These are phyloP conservation scores for Phytophthora cactorum DNA, from an alignment of 352 stramenopile species.

Conservation along the genomic window DNA sequence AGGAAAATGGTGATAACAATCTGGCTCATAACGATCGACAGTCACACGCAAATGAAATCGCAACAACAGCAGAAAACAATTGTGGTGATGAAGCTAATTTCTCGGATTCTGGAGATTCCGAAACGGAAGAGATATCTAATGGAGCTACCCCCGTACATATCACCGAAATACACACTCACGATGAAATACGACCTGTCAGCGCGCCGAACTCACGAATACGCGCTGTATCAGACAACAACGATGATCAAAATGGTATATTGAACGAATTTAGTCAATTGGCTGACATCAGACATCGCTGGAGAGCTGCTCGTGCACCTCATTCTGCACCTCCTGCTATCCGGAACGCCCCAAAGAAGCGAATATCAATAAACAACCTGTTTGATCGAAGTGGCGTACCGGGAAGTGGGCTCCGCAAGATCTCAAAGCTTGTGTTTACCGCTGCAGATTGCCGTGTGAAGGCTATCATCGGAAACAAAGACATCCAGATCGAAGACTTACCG, in stretches of 20 bases:
- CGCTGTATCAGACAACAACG: constrained; percentile 9
- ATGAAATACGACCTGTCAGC: constrained; percentile 21
- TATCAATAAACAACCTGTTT: constrained; percentile 39
- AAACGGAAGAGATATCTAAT: not conserved
- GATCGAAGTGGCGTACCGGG: constrained; percentile 40
- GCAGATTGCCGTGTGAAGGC: constrained; percentile 66
- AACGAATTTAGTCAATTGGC: not conserved
- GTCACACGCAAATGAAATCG: constrained; percentile 4
- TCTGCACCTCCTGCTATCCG: constrained; percentile 36
- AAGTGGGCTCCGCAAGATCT: constrained; percentile 47
- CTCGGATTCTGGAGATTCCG: constrained; percentile 8
- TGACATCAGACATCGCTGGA: constrained; percentile 19
- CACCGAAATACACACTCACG: not conserved
- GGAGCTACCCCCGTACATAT: not conserved
- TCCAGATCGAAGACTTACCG: constrained; percentile 46
- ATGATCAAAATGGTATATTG: constrained; percentile 10
- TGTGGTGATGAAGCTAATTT: not conserved
- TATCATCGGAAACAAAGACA: constrained; percentile 62
- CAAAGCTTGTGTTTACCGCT: constrained; percentile 65
- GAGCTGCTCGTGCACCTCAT: constrained; percentile 28
- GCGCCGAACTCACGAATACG: constrained; percentile 5
- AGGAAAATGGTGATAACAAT: constrained; percentile 4
- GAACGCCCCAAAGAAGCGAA: not conserved
- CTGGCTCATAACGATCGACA: not conserved
- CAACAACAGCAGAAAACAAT: not conserved